Evolutionary conservation across 2,329 filamentous ascomycete species (phyloP), one percentile per base, ranked within the genome.

Genomic region (Magnaporthiopsis poae): DNA sequence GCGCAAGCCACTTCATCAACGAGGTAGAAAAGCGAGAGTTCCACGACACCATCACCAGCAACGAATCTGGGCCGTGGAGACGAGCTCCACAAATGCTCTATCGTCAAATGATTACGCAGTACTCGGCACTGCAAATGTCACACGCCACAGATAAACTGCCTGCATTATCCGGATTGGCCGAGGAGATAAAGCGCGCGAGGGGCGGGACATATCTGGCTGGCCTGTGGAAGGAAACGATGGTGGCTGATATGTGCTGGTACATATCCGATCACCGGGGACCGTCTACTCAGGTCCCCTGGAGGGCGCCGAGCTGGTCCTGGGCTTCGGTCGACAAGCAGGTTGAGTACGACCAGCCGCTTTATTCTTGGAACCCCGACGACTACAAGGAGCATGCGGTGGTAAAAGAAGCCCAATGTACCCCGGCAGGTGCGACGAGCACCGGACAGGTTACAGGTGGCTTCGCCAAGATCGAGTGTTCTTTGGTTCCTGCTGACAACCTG

Each of bases 351-450:
- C 18, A n/a, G 5, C 0, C 7, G 21, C 56, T 60, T 27, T 60
- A 2, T 60, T 0, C 0, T 21, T 1, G 7, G 2, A 1, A 3
- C 5, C 1, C 1, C 21, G 1, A 60, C 56, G 11, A 27, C 18
- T 13, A 60, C 5, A 8, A 3, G 18, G 21, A 60, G 56, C 18
- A 60, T 12, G 56, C 56, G 1, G 21, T 12, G 56, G 18, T 60
- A 21, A 60, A 60, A 60, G 56, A 60, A n/a, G 56, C 25, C 56
- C 56, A 60, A 13, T 60, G 56, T 27, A n/a, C 56, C 56, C 18
- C 56, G 25, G 18, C 25, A n/a, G 56, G 18, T 9, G 56, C 56
- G 2, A 2, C 56, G 21, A 27, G 25, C 56, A n/a, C 21, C 21
- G 56, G 56, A 27, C 56, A 60, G 25, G 56, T 60, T 8, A 27